Evolutionary conservation across 169 alveolate species (phyloP), one percentile per base, ranked within the genome.

Genomic region (Plasmodium relictum): DNA sequence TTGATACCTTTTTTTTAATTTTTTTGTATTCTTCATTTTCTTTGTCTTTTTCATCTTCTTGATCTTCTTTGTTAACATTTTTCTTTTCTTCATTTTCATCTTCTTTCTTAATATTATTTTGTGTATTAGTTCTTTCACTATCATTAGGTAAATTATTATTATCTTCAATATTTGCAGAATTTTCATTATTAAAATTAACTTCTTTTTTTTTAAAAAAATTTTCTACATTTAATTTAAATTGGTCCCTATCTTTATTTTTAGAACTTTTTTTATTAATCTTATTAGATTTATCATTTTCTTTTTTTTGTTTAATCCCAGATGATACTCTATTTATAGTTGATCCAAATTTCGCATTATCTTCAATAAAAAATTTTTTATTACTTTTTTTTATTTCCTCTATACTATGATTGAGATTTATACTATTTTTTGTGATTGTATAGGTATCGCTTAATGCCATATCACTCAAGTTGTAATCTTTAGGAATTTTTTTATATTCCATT

Each of bases 131-230:
- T 0, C 7, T 9, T 20, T 24, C 7, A 45, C 20, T 22, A 4
- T 45, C 42, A 7, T 14, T 22, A 69, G 12, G 7, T n/a, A 6
- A 10, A 42, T 24, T 44, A 16, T 24, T 26, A 42, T 16, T 42
- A 12, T 7, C 26, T 14, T 56, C 6, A 14, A 6, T 56, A 9
- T 6, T 22, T 14, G 39, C 6, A 16, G 1, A 14, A 6, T 18
- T 16, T 37, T 16, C 61, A 5, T 50, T 31, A 42, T 7, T 69
- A 39, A 76, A 76, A 63, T 76, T 76, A 48, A 76, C 89, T 42
- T 58, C 76, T 37, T 76, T 76, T 69, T 54, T 76, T 63, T 31
- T 76, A n/a, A 76, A 42, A 6, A 62, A 76, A 76, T 76, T 58
- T 52, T 48, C 48, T 26, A 20, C 70, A 74, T 31, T 16, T 8